Evolutionary conservation across 2,329 filamentous ascomycete species (phyloP).

Genomic region (Simplicillium aogashimaense): DNA sequence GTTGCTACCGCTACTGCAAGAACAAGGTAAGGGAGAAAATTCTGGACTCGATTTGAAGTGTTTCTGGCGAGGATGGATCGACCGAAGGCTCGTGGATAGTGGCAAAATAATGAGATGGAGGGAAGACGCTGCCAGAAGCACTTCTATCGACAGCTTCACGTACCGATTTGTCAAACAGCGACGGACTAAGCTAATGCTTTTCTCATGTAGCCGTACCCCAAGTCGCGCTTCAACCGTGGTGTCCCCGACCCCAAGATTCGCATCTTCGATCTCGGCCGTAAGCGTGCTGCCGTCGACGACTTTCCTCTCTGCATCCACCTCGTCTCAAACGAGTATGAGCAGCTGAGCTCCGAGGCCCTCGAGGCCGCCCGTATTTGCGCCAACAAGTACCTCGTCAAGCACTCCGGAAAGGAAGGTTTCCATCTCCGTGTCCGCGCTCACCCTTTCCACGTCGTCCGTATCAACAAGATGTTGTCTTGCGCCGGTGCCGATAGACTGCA

Average conservation of each 20-base stretch:
- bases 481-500: constrained; percentile 99
- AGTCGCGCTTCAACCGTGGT: constrained; percentile 99
- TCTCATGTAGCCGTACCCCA: constrained; percentile 73
- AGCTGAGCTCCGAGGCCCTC: constrained; percentile 98
- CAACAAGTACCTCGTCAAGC: constrained; percentile 91
- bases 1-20: constrained; percentile 99
- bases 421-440: constrained; percentile 77
- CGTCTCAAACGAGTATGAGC: constrained; percentile 99
- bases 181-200: constrained; percentile 10
- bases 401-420: constrained; percentile 63
- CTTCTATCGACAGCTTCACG: not conserved
- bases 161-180: not conserved
- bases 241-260: constrained; percentile 76
- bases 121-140: too few relatives aligned
- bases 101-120: not conserved
- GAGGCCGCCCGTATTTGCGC: constrained; percentile 99
- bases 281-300: constrained; percentile 97
- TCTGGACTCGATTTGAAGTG: not conserved
- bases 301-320: constrained; percentile 99
- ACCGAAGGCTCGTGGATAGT: constrained; percentile 1
- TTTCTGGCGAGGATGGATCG: not conserved
- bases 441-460: constrained; percentile 99
- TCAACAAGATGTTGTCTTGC: constrained; percentile 99
- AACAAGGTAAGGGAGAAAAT: constrained; percentile 73
- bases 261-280: constrained; percentile 98